A percentile compares a stretch with the other conserved stretches of the same genome.
These are phyloP conservation scores for Musa itinerans DNA, from an alignment of 176 grass and related monocot genomes.

Conservation along the genomic window DNA sequence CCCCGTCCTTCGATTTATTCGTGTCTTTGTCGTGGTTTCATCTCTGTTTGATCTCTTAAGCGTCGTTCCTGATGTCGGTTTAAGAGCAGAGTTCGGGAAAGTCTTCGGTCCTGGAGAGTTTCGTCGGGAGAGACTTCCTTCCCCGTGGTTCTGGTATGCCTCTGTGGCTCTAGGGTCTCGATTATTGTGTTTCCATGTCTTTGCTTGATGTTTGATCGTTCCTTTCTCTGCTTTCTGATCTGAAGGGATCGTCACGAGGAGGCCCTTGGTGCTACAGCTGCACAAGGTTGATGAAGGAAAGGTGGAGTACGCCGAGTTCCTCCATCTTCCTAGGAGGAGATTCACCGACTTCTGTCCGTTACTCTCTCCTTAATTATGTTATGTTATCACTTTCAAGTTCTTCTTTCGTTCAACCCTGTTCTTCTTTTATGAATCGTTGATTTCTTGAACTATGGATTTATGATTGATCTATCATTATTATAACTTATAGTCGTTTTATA, in stretches of 20 bases:
- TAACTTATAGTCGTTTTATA: neutral
- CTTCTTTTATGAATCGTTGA: neutral
- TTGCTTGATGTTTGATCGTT: neutral
- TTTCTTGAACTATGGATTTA: neutral
- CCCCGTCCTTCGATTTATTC: neutral
- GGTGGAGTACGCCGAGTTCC: slow-evolving; percentile 55
- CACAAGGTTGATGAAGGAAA: slow-evolving; percentile 34
- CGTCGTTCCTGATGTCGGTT: neutral
- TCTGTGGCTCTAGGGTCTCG: neutral
- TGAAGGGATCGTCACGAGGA: slow-evolving; percentile 62
- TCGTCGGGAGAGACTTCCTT: slow-evolving; percentile 65
- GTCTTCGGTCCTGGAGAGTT: slow-evolving; percentile 64
- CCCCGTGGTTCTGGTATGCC: slow-evolving; percentile 60
- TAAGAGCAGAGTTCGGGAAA: slow-evolving; percentile 58
- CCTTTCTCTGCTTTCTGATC: slow-evolving; percentile 1
- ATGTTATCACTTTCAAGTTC: neutral
- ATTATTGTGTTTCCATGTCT: neutral
- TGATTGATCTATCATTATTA: neutral
- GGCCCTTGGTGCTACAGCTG: slow-evolving; percentile 58
- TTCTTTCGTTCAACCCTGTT: neutral
- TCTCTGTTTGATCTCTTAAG: slow-evolving; percentile 3
- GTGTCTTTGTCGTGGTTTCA: neutral
- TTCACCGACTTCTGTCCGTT: slow-evolving; percentile 60
- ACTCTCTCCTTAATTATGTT: neutral
- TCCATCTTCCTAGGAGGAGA: slow-evolving; percentile 47